These are phyloP conservation scores for Salix udensis DNA, from an alignment of 345 rosid genomes.

Conservation along the genomic window DNA sequence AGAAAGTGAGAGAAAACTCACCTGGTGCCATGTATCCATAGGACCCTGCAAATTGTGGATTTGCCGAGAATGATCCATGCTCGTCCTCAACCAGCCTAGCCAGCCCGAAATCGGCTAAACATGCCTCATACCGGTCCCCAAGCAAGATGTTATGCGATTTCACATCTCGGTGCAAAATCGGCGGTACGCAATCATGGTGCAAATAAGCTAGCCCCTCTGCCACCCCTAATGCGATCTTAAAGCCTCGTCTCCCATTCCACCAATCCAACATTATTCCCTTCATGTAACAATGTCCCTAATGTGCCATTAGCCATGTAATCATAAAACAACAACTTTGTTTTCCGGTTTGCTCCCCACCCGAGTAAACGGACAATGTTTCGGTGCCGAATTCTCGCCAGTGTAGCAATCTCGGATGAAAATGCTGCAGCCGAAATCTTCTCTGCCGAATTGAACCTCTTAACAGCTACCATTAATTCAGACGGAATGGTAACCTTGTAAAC, in stretches of 20 bases:
- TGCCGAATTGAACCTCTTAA: constrained; percentile 52
- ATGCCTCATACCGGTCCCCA: constrained; percentile 62
- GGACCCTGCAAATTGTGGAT: constrained; percentile 75
- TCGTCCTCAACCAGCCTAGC: constrained; percentile 61
- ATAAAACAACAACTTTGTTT: constrained; percentile 60
- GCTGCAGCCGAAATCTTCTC: constrained; percentile 53
- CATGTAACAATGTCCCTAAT: constrained; percentile 56
- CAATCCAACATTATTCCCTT: constrained; percentile 20
- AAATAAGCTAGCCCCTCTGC: constrained; percentile 79
- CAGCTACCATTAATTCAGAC: constrained; percentile 60
- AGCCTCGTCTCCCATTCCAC: constrained; percentile 69
- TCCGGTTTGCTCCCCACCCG: constrained; percentile 78
- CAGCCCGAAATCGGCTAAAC: constrained; percentile 84
- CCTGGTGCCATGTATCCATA: constrained; percentile 97
- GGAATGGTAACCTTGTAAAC: constrained; percentile 58
- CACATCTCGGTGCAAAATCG: constrained; percentile 83
- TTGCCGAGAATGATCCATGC: constrained; percentile 38
- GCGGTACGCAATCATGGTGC: constrained; percentile 81
- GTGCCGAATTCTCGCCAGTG: constrained; percentile 80
- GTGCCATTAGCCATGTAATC: constrained; percentile 72
- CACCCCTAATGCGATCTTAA: constrained; percentile 64
- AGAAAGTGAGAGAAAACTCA: constrained; percentile 17
- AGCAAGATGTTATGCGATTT: constrained; percentile 69
- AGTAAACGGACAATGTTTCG: constrained; percentile 73
- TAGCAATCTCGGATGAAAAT: constrained; percentile 70